phyloP scores from a whole-genome alignment of 2,329 filamentous ascomycete genomes.

The Stachybotrys elegans region DNA sequence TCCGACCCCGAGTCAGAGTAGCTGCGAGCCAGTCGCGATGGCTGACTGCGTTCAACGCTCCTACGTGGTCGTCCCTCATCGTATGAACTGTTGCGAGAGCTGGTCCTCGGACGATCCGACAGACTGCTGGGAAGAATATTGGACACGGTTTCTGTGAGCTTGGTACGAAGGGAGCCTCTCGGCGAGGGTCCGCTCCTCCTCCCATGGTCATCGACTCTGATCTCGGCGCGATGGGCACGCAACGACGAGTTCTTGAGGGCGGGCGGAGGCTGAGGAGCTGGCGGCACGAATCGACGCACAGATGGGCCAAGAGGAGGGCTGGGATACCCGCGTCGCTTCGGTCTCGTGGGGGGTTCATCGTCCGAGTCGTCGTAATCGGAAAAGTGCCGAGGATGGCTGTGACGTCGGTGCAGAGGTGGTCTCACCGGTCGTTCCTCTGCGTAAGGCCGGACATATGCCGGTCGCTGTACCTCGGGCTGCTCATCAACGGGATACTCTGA shows the following conservation, averaged over 20 bases:
- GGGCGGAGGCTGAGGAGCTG: slow-evolving; percentile 21
- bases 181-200: slow-evolving; percentile 30
- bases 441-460: slow-evolving; percentile 23
- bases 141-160: slow-evolving; percentile 38
- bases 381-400: slow-evolving; percentile 43
- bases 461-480: no score
- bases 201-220: slow-evolving; percentile 30
- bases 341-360: slow-evolving; percentile 27
- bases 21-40: slow-evolving; percentile 34
- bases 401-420: slow-evolving; percentile 31
- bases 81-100: slow-evolving; percentile 26
- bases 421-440: slow-evolving; percentile 28
- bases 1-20: slow-evolving; percentile 37
- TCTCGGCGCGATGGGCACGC: slow-evolving; percentile 27
- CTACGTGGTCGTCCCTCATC: slow-evolving; percentile 27
- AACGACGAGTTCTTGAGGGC: slow-evolving; percentile 16
- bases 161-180: slow-evolving; percentile 35
- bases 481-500: slow-evolving; percentile 47
- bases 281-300: slow-evolving; percentile 28
- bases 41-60: slow-evolving; percentile 34
- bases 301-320: slow-evolving; percentile 22
- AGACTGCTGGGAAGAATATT: slow-evolving; percentile 35
- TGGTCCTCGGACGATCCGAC: slow-evolving; percentile 30
- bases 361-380: slow-evolving; percentile 35
- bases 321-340: slow-evolving; percentile 19